These are phyloP conservation scores for Furcasterigmium sp. DNA, from an alignment of 2,329 filamentous ascomycete genomes.

Conservation along the genomic window DNA sequence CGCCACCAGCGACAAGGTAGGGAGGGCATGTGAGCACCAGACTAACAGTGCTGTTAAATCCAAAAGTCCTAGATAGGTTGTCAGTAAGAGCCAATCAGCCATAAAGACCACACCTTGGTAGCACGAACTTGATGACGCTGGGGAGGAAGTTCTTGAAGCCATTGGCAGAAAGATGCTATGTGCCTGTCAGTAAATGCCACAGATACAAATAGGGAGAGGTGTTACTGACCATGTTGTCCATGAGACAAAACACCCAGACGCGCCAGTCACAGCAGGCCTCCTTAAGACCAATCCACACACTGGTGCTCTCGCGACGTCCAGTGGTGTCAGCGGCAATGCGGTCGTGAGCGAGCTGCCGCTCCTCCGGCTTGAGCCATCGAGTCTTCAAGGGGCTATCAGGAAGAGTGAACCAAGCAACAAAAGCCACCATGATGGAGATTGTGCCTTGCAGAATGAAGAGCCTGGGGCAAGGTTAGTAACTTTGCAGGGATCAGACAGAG, in stretches of 20 bases:
- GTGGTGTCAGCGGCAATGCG: constrained; percentile 21
- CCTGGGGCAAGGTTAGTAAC: constrained; percentile 5
- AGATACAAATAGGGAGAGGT: too few relatives aligned
- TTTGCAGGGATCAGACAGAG: background rate
- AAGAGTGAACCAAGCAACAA: constrained; percentile 27
- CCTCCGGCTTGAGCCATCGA: constrained; percentile 31
- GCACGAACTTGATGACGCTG: constrained; percentile 25
- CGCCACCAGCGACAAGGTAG: constrained; percentile 32
- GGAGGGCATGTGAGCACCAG: constrained; percentile 43
- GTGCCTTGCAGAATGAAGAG: constrained; percentile 37
- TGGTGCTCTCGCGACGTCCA: constrained; percentile 32
- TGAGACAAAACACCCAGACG: constrained; percentile 43
- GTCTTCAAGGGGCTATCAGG: constrained; percentile 33
- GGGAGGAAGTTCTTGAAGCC: constrained; percentile 32
- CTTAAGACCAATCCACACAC: constrained; percentile 34
- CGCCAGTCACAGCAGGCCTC: constrained; percentile 38
- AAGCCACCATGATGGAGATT: constrained; percentile 27
- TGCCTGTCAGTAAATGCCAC: too few relatives aligned
- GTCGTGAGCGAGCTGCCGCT: constrained; percentile 30
- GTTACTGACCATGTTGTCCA: constrained; percentile 35
- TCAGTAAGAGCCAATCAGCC: too few relatives aligned
- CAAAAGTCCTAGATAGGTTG: constrained; percentile 22
- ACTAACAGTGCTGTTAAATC: constrained; percentile 36
- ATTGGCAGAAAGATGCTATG: constrained; percentile 40
- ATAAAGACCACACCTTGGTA: too few relatives aligned